Evolutionary conservation across 1,284 basidiomycete genomes (phyloP).

Genomic region (Trametes pubescens): DNA sequence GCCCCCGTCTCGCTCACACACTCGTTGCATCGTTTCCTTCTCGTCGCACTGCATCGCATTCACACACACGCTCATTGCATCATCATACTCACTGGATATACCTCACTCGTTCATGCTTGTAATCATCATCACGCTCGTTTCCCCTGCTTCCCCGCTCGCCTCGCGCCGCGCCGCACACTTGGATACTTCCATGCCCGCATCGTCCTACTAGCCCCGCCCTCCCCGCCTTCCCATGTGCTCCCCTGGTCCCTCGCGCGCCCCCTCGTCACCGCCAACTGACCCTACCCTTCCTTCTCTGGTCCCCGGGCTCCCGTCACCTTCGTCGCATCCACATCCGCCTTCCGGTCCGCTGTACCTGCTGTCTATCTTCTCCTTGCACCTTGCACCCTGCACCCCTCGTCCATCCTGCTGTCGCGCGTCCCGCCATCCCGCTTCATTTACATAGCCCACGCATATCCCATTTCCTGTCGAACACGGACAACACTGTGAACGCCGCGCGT

Average conservation of each 20-base stretch:
- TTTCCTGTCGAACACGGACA: background rate
- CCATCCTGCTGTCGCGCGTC: background rate
- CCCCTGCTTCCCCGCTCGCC: constrained; percentile 3
- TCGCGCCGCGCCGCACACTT: constrained; percentile 20
- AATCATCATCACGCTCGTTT: constrained; percentile 4
- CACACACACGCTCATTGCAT: constrained; percentile 29
- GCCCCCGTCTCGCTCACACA: constrained; percentile 11
- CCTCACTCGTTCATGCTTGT: constrained; percentile 12
- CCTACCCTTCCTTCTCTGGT: constrained; percentile 3
- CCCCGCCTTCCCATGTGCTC: background rate
- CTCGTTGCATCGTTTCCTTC: constrained; percentile 22
- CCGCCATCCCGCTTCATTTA: background rate
- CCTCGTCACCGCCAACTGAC: background rate
- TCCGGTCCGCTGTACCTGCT: constrained; percentile 16
- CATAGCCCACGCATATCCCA: too few species aligned
- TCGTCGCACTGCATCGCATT: constrained; percentile 7
- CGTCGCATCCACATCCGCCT: constrained; percentile 12
- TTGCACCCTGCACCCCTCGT: background rate
- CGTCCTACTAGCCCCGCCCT: constrained; percentile 6
- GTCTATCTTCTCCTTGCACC: background rate
- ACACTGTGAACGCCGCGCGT: background rate
- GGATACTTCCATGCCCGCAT: constrained; percentile 16
- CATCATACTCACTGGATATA: constrained; percentile 8
- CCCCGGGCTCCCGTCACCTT: background rate
- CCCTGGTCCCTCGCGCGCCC: constrained; percentile 4